A percentile compares a stretch with the other conserved stretches of the same genome.
Conservation (phyloP, 1,139 yeast genomes). For the Kodamaea anthophila region DNA sequence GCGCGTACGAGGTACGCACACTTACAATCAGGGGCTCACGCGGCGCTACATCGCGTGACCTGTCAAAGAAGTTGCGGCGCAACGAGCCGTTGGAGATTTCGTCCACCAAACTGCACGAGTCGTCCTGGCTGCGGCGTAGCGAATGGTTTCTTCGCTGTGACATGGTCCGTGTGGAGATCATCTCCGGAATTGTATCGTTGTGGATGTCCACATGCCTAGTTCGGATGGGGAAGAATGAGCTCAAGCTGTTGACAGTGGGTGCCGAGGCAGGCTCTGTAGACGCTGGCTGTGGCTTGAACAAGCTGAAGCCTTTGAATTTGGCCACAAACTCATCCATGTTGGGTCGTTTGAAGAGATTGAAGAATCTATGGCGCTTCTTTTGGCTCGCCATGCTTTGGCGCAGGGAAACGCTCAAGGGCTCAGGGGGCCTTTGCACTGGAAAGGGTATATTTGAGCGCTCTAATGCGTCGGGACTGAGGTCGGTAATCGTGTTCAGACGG, state of each 20-base stretch:
- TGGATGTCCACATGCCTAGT: neutral
- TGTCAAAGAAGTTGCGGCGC: neutral
- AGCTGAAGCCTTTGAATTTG: neutral
- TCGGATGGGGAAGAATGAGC: slow-evolving; percentile 2
- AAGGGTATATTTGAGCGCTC: too few species aligned
- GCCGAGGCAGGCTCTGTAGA: neutral
- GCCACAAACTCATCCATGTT: neutral
- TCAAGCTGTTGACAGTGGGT: slow-evolving; percentile 1
- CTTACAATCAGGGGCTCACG: too few species aligned
- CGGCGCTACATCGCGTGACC: too few species aligned
- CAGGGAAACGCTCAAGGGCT: neutral
- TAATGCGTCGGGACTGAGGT: slow-evolving; percentile 1
- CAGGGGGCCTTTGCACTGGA: too few species aligned
- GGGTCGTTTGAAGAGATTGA: neutral
- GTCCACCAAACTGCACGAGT: slow-evolving; percentile 3
- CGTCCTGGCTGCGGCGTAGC: slow-evolving; percentile 1
- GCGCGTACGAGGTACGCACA: too few species aligned
- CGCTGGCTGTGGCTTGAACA: neutral
- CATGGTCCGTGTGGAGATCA: slow-evolving; percentile 2
- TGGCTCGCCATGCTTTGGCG: neutral
- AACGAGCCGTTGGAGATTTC: slow-evolving; percentile 3
- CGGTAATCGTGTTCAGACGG: slow-evolving; percentile 2
- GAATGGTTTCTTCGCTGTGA: slow-evolving; percentile 4
- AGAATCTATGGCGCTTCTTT: neutral
- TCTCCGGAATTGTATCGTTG: slow-evolving; percentile 3